These are phyloP conservation scores for Botrytis fragariae DNA, from an alignment of 2,329 filamentous ascomycete species.

Conservation along the genomic window DNA sequence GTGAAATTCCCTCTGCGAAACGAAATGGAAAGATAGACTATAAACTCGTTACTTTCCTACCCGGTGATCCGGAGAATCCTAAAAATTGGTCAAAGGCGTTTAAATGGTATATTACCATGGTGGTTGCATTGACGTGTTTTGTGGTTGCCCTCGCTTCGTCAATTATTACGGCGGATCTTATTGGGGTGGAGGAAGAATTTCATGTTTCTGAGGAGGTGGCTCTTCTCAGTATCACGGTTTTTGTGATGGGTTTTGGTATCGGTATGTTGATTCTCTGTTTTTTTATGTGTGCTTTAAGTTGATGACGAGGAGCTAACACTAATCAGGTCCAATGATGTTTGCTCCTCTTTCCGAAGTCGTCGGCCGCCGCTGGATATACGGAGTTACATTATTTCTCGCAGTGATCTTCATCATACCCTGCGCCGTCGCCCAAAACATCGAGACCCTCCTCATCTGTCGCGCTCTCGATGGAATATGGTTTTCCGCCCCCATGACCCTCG, in stretches of 20 bases:
- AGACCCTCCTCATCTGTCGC: constrained; percentile 71
- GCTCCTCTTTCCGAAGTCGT: constrained; percentile 75
- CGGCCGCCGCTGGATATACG: constrained; percentile 69
- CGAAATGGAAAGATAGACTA: constrained; percentile 38
- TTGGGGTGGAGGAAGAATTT: constrained; percentile 62
- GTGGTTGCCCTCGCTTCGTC: constrained; percentile 63
- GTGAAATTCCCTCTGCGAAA: constrained; percentile 49
- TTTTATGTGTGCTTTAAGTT: too few relatives aligned
- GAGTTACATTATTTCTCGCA: constrained; percentile 48
- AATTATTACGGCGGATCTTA: constrained; percentile 75
- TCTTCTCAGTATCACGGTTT: constrained; percentile 69
- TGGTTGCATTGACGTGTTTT: constrained; percentile 74
- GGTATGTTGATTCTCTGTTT: constrained; percentile 46
- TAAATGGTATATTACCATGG: constrained; percentile 86
- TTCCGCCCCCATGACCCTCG: constrained; percentile 81
- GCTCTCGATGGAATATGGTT: constrained; percentile 81
- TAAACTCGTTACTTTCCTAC: constrained; percentile 68
- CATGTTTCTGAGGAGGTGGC: constrained; percentile 69
- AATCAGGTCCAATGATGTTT: constrained; percentile 68
- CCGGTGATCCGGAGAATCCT: constrained; percentile 72
- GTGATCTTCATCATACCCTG: constrained; percentile 80
- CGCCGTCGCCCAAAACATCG: constrained; percentile 72
- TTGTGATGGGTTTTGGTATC: constrained; percentile 79
- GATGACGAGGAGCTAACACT: neutral
- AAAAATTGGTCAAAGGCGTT: constrained; percentile 79